A percentile compares a stretch with the other conserved stretches of the same genome.
Conservation (phyloP, 768 basidiomycete genomes). For the Serendipita sp. region DNA sequence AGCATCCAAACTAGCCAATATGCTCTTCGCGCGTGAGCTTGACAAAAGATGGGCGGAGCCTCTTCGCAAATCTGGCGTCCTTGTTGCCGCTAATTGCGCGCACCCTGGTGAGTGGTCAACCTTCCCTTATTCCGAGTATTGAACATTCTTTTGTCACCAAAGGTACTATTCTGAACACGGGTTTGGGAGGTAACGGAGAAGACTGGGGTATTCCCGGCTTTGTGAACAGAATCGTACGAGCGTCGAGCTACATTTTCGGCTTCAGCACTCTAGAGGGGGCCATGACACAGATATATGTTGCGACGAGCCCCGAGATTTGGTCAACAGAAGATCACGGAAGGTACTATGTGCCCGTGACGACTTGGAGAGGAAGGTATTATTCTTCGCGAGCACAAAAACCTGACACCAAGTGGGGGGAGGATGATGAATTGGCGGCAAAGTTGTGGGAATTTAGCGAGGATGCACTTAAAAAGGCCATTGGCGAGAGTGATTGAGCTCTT, state of each 20-base stretch:
- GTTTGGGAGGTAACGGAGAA: neutral
- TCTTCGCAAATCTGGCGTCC: neutral
- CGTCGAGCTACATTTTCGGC: neutral
- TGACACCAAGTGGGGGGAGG: neutral
- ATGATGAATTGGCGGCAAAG: neutral
- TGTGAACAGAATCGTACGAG: neutral
- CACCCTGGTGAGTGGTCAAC: neutral
- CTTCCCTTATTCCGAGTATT: neutral
- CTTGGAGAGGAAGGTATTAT: neutral
- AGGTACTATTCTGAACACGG: neutral
- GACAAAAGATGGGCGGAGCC: conserved; percentile 1
- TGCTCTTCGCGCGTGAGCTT: conserved; percentile 12
- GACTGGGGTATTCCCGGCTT: neutral
- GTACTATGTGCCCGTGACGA: neutral
- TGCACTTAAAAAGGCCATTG: neutral
- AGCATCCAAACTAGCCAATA: conserved; percentile 11
- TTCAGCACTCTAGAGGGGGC: neutral
- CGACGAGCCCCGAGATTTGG: neutral
- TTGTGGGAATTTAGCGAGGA: conserved; percentile 1
- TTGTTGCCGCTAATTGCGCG: neutral
- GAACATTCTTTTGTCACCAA: neutral
- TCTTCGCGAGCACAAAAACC: neutral
- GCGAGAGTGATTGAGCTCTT: neutral
- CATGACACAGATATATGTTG: neutral
- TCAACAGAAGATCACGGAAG: neutral